Conservation (phyloP, 2,329 filamentous ascomycete genomes). For the Colletotrichum eremochloae region DNA sequence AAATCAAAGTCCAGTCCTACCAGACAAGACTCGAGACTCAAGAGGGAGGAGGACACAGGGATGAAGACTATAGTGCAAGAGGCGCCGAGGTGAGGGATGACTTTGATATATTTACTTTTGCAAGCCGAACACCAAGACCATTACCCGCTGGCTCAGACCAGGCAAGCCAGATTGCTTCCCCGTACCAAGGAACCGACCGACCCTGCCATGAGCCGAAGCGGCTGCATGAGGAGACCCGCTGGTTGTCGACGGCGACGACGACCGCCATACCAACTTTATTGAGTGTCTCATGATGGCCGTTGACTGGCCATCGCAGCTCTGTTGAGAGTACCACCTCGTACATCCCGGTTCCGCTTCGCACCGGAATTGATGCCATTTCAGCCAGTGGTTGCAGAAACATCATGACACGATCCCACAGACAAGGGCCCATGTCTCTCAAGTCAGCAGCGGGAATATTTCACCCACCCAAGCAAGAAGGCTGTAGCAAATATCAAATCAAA, state of each 20-base stretch:
- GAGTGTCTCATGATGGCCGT: constrained; percentile 34
- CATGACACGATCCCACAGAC: constrained; percentile 35
- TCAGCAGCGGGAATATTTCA: constrained; percentile 17
- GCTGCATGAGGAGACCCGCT: constrained; percentile 8
- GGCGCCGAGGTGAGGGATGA: constrained; percentile 36
- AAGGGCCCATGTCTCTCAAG: constrained; percentile 35
- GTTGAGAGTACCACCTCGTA: constrained; percentile 17
- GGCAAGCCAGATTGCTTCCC: constrained; percentile 10
- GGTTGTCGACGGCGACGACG: constrained; percentile 6
- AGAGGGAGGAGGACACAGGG: constrained; percentile 38
- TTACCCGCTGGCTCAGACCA: constrained; percentile 6
- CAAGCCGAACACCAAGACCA: constrained; percentile 24
- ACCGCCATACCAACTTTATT: constrained; percentile 15
- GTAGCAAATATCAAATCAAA: constrained; percentile 2
- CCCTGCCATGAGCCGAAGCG: constrained; percentile 15
- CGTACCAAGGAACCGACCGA: constrained; percentile 10
- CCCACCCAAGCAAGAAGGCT: constrained; percentile 29
- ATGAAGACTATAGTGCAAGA: constrained; percentile 38
- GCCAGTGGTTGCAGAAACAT: constrained; percentile 38
- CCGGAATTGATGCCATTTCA: constrained; percentile 21
- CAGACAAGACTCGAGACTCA: constrained; percentile 21
- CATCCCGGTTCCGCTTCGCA: constrained; percentile 25
- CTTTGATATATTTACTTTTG: constrained; percentile 43
- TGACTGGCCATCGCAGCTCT: constrained; percentile 36
- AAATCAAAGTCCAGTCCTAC: constrained; percentile 21